Base-by-base conservation (phyloP, 2,329 filamentous ascomycete species). In the Ambrosiella cleistominuta region DNA sequence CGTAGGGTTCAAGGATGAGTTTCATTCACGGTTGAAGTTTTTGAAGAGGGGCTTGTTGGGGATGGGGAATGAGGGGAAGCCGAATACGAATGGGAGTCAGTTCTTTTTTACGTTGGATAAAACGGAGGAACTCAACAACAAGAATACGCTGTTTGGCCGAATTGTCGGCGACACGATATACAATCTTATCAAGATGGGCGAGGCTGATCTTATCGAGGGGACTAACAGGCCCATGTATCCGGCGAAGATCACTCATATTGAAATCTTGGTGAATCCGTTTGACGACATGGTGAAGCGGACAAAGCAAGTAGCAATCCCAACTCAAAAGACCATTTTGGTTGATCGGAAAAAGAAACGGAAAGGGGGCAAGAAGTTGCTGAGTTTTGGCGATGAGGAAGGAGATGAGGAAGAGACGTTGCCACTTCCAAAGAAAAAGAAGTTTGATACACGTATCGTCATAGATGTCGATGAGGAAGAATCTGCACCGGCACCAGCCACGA, bases 141-240 rank as follows among this genome's bases (percentile, higher is more conserved):
- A 87, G 71, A 96, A 96, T 69, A 97, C 93, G 0, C 73, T 97
- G 68, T 97, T 98, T 73, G 93, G 93, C 15, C 78, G 93, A 59
- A 79, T 98, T 50, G 88, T 86, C 40, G 93, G 91, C 36, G 88
- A 97, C 63, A 96, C 91, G 13, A 93, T 98, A 58, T 98, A 94
- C 72, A 97, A 96, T 68, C 70, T 98, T 66, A 83, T 90, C 66
- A 94, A 90, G 70, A 95, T 97, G 76, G 89, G 86, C 17, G 90
- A 97, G 67, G 81, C 80, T 0, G 93, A 97, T 66, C 73, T 94
- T 15, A 80, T 84, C 35, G 83, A 88, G 57, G 84, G 82, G 13
- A 83, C 80, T 6, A 91, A 97, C 62, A 78, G 88, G 61, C 91
- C 91, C 1, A 70, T 94, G 54, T 98, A 95, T 68, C 85, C 91